Percentiles rank a stretch among this genome's conserved stretches.
phyloP scores from a whole-genome alignment of 2,329 filamentous ascomycete species.

The Hypoxylon sp. region DNA sequence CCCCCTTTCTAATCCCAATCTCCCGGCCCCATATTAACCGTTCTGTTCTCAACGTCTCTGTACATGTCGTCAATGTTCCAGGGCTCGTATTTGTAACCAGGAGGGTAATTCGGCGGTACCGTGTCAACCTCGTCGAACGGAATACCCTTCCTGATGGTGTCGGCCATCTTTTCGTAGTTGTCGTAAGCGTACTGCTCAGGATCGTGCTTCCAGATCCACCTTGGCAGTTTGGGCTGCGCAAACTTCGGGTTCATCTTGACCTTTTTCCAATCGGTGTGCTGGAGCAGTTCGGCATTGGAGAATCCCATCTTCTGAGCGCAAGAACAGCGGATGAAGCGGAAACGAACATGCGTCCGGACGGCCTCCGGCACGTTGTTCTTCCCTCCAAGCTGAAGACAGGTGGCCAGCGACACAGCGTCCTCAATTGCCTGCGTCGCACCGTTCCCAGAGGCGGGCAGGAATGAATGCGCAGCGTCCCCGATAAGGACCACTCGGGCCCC shows the following conservation, averaged over 20 bases:
- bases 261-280: slow-evolving; percentile 54
- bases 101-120: slow-evolving; percentile 53
- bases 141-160: slow-evolving; percentile 50
- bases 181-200: slow-evolving; percentile 55
- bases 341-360: slow-evolving; percentile 53
- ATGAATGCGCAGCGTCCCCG: slow-evolving; percentile 58
- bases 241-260: slow-evolving; percentile 51
- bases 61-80: slow-evolving; percentile 60
- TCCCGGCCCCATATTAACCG: slow-evolving; percentile 52
- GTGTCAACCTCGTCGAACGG: slow-evolving; percentile 49
- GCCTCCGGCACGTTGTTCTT: slow-evolving; percentile 51
- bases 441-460: slow-evolving; percentile 57
- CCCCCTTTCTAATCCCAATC: slow-evolving; percentile 47
- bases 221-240: slow-evolving; percentile 54
- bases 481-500: slow-evolving; percentile 54
- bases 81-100: slow-evolving; percentile 54
- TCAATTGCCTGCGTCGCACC: slow-evolving; percentile 59
- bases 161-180: slow-evolving; percentile 52
- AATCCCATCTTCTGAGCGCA: slow-evolving; percentile 57
- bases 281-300: slow-evolving; percentile 54
- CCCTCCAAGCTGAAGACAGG: slow-evolving; percentile 54
- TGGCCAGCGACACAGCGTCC: slow-evolving; percentile 55
- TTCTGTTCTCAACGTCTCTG: slow-evolving; percentile 53
- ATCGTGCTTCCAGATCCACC: slow-evolving; percentile 56
- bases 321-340: slow-evolving; percentile 53